Base-by-base conservation (phyloP, 2,329 filamentous ascomycete genomes). In the Albophoma yamanashiensis region DNA sequence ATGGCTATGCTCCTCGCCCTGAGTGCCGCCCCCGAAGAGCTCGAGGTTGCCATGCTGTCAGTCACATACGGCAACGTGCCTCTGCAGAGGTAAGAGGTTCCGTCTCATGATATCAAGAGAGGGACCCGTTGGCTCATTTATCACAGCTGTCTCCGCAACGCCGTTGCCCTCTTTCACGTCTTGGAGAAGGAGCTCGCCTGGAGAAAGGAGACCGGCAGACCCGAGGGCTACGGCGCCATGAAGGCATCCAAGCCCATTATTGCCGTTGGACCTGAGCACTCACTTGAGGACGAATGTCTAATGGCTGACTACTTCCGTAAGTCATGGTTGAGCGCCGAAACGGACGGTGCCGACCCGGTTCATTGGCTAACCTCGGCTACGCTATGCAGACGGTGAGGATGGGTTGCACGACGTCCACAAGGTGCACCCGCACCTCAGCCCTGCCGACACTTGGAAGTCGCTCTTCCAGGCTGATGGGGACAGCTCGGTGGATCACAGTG, bases 1-100 rank as follows among this genome's bases (percentile, higher is more conserved):
- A 80, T 97, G 63, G 93, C 92, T 55, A 82, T 97, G 73, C 81
- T 99, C 40, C 81, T 97, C 57, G 92, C 94, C 4, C 83, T 97
- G 62, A 89, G 91, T 58, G 87, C 91, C 40, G 85, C 84, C 31
- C 83, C 89, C 0, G 89, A 96, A 66, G 93, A 97, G 70, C 79
- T 97, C 27, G 91, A 97, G 72, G 79, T 97, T 42, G 74, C 89
- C 55, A 82, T 97, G 73, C 81, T 99, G 60, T 96, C 92, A 1
- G 82, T 97, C 62, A 96, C 92, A 0, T 97, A 94, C 73, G 94
- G 94, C 60, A 99, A 99, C 71, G 90, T 97, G 27, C 86, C 92
- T 66, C 85, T 96, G 20, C 82, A 92, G 63, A 92, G 86, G 89
- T 91, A 73, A 62, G 76, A 65, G 2, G 17, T 22, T 14, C 31